Conservation (phyloP, 2,329 filamentous ascomycete genomes). For the Blastomyces parvus region DNA sequence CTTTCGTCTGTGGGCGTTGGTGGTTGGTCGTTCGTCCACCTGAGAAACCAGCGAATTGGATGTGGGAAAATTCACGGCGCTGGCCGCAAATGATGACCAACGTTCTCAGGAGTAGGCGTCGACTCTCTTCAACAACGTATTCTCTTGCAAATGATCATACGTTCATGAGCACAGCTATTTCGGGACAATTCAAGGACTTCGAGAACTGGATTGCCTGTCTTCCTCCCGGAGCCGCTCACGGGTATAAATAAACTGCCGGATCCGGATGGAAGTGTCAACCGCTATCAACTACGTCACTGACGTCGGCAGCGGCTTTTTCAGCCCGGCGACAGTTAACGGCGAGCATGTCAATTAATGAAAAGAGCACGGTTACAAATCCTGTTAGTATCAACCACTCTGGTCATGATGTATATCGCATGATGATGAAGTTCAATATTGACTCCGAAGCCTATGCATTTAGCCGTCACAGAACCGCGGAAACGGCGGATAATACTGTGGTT, state of each 20-base stretch:
- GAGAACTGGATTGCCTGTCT: not conserved
- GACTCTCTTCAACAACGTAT: not conserved
- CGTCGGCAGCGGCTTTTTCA: not conserved
- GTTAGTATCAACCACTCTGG: not conserved
- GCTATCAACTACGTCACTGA: not conserved
- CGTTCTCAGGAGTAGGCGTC: too few relatives aligned
- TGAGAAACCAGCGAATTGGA: not conserved
- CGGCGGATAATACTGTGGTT: not conserved
- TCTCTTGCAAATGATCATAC: not conserved
- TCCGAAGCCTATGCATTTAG: not conserved
- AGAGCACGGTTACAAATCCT: not conserved
- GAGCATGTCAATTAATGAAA: not conserved
- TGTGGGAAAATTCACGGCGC: not conserved
- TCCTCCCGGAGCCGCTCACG: too few relatives aligned
- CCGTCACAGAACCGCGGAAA: not conserved
- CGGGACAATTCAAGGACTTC: not conserved
- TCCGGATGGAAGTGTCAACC: not conserved
- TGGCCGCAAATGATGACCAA: not conserved
- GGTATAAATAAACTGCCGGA: not conserved
- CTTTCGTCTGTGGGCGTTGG: not conserved
- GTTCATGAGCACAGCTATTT: not conserved
- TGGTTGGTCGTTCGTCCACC: not conserved
- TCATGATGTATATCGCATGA: not conserved
- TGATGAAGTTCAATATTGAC: not conserved
- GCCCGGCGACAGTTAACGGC: not conserved